Evolutionary conservation across 2,329 filamentous ascomycete species (phyloP).

Genomic region (Neopestalotiopsis rosae): DNA sequence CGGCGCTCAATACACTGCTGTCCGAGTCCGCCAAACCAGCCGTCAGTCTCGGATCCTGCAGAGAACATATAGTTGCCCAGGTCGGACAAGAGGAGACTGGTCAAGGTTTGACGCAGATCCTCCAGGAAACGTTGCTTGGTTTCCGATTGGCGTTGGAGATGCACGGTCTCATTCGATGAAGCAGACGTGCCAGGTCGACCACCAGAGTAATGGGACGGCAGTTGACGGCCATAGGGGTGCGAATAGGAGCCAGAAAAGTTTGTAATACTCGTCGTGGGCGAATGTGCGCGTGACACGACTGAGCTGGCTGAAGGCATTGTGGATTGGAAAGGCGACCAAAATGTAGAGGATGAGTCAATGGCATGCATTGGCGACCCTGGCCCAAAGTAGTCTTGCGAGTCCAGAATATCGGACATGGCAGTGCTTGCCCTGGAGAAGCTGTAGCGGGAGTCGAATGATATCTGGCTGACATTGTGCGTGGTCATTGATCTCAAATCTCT

Average conservation of each 20-base stretch:
- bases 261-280: conserved; percentile 65
- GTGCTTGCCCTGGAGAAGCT: conserved; percentile 62
- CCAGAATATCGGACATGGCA: conserved; percentile 67
- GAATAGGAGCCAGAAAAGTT: conserved; percentile 60
- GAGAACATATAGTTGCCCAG: conserved; percentile 85
- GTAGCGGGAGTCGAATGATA: conserved; percentile 73
- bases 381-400: conserved; percentile 75
- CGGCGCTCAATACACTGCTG: conserved; percentile 69
- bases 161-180: conserved; percentile 71
- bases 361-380: conserved; percentile 71
- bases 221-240: conserved; percentile 45
- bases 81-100: conserved; percentile 86
- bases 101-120: conserved; percentile 79
- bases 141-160: conserved; percentile 64
- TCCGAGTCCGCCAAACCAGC: conserved; percentile 77
- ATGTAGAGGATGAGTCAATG: conserved; percentile 78
- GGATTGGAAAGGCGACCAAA: conserved; percentile 87
- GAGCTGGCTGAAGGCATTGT: conserved; percentile 69
- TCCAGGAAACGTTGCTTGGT: conserved; percentile 81
- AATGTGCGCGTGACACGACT: conserved; percentile 62
- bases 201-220: conserved; percentile 52
- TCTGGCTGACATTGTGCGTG: conserved; percentile 68
- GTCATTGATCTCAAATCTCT: conserved; percentile 64
- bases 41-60: conserved; percentile 91
- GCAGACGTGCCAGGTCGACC: conserved; percentile 68